Conservation (phyloP, 148 eudicot genomes). For the Rhododendron kiyosumense region DNA sequence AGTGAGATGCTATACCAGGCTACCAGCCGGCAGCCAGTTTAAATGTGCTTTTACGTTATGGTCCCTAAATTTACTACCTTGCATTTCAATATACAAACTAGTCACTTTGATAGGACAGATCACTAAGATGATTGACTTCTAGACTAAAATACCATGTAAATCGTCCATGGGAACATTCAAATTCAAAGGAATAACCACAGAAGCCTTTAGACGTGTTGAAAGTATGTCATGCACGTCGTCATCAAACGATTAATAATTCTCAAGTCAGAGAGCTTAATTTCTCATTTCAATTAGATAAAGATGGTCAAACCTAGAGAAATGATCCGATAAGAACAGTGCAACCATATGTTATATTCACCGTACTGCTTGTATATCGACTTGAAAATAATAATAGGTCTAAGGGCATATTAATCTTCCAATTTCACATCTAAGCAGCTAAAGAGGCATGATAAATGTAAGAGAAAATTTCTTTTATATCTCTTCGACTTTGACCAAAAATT, state of each 20-base stretch:
- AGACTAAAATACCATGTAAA: background rate
- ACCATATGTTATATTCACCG: background rate
- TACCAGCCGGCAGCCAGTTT: background rate
- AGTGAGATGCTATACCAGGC: background rate
- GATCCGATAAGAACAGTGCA: background rate
- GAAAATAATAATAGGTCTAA: background rate
- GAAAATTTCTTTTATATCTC: too few species aligned
- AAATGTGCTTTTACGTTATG: background rate
- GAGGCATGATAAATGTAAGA: conserved; percentile 1
- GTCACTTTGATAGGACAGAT: background rate
- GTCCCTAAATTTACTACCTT: background rate
- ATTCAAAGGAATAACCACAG: background rate
- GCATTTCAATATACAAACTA: background rate
- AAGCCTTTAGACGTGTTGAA: background rate
- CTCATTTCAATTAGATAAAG: background rate
- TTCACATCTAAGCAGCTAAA: background rate
- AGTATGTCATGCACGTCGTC: background rate
- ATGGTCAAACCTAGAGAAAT: background rate
- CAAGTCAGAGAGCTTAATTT: background rate
- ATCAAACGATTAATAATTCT: background rate
- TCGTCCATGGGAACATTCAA: background rate
- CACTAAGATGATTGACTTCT: background rate
- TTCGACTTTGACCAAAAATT: too few species aligned
- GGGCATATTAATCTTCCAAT: background rate
- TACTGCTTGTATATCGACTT: background rate